Conservation (phyloP, 164 flowering plant species). For the Chimonanthus praecox region DNA sequence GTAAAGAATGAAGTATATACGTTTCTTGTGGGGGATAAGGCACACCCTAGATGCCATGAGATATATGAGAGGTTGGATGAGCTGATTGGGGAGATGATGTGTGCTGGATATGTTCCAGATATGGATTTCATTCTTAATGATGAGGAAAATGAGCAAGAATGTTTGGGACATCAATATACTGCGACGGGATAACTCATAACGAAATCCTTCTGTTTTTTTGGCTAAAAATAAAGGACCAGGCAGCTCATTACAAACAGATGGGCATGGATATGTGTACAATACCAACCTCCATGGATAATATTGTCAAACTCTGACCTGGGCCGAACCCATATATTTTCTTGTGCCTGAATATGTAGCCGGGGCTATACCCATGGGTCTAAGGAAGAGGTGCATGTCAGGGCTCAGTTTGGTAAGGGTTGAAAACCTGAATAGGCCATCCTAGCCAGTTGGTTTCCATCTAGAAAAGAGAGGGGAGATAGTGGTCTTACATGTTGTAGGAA, state of each 20-base stretch:
- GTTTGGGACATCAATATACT: background rate
- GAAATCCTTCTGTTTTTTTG: background rate
- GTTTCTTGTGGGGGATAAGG: constrained; percentile 64
- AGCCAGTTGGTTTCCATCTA: background rate
- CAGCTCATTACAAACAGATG: background rate
- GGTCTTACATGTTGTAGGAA: background rate
- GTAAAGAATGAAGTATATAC: constrained; percentile 54
- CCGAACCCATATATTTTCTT: background rate
- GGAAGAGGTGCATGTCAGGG: background rate
- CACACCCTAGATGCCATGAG: constrained; percentile 55
- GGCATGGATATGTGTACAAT: too few relatives aligned
- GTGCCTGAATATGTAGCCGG: background rate
- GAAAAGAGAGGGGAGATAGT: background rate
- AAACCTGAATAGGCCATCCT: background rate
- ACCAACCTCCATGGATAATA: background rate
- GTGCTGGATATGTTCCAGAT: constrained; percentile 29
- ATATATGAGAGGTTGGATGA: constrained; percentile 45
- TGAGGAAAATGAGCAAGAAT: background rate
- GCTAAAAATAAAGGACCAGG: background rate
- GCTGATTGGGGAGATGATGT: constrained; percentile 52
- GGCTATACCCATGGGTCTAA: background rate
- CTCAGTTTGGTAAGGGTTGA: background rate
- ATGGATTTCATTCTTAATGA: constrained; percentile 15
- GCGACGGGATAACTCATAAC: background rate
- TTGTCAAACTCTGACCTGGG: background rate